Conservation (phyloP, 1,139 yeast genomes). For the Wickerhamomyces sp. region DNA sequence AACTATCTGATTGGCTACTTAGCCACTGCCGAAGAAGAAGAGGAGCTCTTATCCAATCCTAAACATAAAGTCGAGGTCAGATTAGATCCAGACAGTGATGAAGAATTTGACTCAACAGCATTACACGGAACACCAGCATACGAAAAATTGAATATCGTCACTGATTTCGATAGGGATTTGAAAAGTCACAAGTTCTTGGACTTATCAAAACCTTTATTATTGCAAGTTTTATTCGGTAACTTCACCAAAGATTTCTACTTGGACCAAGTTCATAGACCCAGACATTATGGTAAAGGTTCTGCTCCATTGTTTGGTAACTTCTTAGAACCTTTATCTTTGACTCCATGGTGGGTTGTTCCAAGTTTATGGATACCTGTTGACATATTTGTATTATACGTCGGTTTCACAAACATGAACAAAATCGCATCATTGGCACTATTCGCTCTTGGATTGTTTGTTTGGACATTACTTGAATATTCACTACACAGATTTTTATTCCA, state of each 20-base stretch:
- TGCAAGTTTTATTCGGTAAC: constrained; percentile 70
- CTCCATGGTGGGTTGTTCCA: constrained; percentile 88
- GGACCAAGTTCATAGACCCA: constrained; percentile 95
- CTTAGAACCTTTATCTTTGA: constrained; percentile 63
- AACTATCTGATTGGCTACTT: constrained; percentile 56
- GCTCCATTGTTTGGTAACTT: constrained; percentile 83
- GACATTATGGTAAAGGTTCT: constrained; percentile 88
- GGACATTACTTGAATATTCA: constrained; percentile 89
- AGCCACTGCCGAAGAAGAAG: constrained; percentile 60
- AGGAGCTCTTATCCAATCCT: constrained; percentile 41
- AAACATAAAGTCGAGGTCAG: constrained; percentile 37
- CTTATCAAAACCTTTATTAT: constrained; percentile 70
- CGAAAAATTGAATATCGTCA: constrained; percentile 67
- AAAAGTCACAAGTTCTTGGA: constrained; percentile 82
- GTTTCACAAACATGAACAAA: constrained; percentile 33
- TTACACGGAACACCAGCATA: constrained; percentile 69
- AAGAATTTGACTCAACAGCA: constrained; percentile 40
- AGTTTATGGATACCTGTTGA: constrained; percentile 82
- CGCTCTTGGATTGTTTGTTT: constrained; percentile 68
- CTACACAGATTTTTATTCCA: constrained; percentile 93
- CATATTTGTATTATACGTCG: constrained; percentile 41
- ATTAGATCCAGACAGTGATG: constrained; percentile 24
- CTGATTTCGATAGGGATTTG: constrained; percentile 71
- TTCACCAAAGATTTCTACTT: constrained; percentile 86
- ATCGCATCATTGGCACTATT: constrained; percentile 36